phyloP scores from a whole-genome alignment of 176 grass and related monocot species.

The Thalia dealbata region DNA sequence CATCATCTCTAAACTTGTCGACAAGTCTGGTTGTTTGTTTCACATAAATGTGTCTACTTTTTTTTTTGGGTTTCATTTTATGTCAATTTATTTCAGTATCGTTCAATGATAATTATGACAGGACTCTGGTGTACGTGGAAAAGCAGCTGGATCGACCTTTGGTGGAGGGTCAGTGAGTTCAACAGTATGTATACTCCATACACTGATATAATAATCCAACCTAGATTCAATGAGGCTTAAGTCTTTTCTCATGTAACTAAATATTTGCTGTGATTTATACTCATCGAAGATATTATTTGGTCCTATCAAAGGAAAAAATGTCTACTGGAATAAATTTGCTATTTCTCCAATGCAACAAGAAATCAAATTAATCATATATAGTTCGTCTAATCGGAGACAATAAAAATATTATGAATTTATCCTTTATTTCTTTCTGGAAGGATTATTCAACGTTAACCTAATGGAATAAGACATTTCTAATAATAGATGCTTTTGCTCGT shows the following conservation, averaged over 20 bases:
- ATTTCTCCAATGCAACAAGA: too few relatives aligned
- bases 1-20: not conserved
- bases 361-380: too few relatives aligned
- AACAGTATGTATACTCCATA: conserved; percentile 3
- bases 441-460: too few relatives aligned
- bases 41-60: not conserved
- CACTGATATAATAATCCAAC: not conserved
- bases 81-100: not conserved
- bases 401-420: too few relatives aligned
- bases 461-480: too few relatives aligned
- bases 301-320: too few relatives aligned
- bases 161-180: conserved; percentile 14
- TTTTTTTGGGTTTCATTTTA: not conserved
- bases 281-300: too few relatives aligned
- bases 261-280: not conserved
- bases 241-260: not conserved
- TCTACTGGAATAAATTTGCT: too few relatives aligned
- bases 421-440: too few relatives aligned
- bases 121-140: conserved; percentile 6
- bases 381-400: too few relatives aligned
- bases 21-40: not conserved
- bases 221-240: not conserved
- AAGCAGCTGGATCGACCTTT: conserved; percentile 15
- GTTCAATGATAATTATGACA: not conserved
- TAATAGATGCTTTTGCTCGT: too few relatives aligned